A percentile compares a stretch with the other conserved stretches of the same genome.
Conservation (phyloP, 768 basidiomycete genomes). For the Suillus tomentosus region DNA sequence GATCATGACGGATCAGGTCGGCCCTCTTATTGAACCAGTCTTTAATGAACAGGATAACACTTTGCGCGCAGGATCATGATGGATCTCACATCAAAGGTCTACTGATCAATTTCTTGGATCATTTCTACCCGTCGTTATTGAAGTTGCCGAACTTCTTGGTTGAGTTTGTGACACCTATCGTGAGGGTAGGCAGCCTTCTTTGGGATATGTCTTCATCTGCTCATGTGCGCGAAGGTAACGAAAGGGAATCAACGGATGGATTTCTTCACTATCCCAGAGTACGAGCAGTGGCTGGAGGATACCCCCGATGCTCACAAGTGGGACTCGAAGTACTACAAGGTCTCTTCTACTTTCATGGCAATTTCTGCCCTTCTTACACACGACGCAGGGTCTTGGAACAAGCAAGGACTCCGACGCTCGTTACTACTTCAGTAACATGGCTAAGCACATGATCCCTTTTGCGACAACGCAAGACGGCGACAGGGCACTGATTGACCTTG, state of each 20-base stretch:
- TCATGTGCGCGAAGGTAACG: constrained; percentile 49
- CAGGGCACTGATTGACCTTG: constrained; percentile 88
- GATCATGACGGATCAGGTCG: constrained; percentile 99
- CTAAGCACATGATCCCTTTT: constrained; percentile 94
- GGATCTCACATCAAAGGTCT: constrained; percentile 99
- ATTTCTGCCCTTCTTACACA: constrained; percentile 7
- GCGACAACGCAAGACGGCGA: constrained; percentile 79
- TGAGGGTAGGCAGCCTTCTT: constrained; percentile 60
- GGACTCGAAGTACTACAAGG: constrained; percentile 98
- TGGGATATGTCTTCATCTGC: background rate
- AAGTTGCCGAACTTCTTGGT: constrained; percentile 91
- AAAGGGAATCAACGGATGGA: constrained; percentile 79
- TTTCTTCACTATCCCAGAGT: constrained; percentile 98
- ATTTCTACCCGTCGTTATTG: constrained; percentile 93
- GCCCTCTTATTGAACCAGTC: constrained; percentile 22
- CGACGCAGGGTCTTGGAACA: constrained; percentile 89
- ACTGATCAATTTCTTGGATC: constrained; percentile 95
- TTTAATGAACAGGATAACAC: constrained; percentile 1
- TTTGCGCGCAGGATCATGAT: constrained; percentile 84
- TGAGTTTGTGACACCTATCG: constrained; percentile 98
- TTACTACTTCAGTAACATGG: constrained; percentile 90
- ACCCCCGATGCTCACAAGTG: constrained; percentile 80
- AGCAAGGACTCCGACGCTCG: constrained; percentile 88
- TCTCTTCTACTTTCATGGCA: constrained; percentile 27
- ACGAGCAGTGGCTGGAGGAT: constrained; percentile 85